These are phyloP conservation scores for Coleophoma crateriformis DNA, from an alignment of 2,329 filamentous ascomycete species.

Conservation along the genomic window DNA sequence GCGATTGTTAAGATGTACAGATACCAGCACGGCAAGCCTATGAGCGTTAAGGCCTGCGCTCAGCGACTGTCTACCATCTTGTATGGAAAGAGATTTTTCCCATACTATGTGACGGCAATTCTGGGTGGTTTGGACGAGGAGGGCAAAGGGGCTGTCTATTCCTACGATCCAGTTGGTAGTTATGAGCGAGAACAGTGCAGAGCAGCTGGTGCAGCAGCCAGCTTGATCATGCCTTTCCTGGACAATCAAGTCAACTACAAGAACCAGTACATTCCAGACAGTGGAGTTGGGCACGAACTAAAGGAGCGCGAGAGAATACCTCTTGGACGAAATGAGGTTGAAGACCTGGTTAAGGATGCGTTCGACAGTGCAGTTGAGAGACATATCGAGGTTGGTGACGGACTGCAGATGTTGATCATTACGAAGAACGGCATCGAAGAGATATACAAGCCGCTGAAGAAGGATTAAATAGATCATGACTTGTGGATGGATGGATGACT, in stretches of 20 bases:
- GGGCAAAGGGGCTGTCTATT: conserved; percentile 89
- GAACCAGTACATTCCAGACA: conserved; percentile 91
- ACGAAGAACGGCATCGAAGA: conserved; percentile 87
- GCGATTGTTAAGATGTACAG: conserved; percentile 98
- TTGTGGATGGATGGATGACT: no score
- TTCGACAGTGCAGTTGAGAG: conserved; percentile 98
- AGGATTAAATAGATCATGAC: conserved; percentile 53
- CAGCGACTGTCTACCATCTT: conserved; percentile 93
- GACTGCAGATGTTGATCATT: conserved; percentile 91
- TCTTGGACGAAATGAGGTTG: conserved; percentile 67
- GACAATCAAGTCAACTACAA: conserved; percentile 99
- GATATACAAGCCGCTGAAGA: conserved; percentile 78
- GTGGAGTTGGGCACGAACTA: conserved; percentile 76
- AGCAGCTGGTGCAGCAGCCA: conserved; percentile 85
- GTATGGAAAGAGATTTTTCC: conserved; percentile 97
- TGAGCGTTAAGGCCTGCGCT: conserved; percentile 90
- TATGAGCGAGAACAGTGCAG: conserved; percentile 97
- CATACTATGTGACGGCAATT: conserved; percentile 95
- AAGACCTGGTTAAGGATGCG: conserved; percentile 89
- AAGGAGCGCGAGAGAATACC: conserved; percentile 66
- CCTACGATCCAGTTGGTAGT: conserved; percentile 94
- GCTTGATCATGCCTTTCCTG: conserved; percentile 97
- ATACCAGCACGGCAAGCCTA: conserved; percentile 95
- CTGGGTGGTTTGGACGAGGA: conserved; percentile 92
- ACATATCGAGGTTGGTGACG: conserved; percentile 98